phyloP scores from a whole-genome alignment of 2,329 filamentous ascomycete genomes.

The Periconia sp. region DNA sequence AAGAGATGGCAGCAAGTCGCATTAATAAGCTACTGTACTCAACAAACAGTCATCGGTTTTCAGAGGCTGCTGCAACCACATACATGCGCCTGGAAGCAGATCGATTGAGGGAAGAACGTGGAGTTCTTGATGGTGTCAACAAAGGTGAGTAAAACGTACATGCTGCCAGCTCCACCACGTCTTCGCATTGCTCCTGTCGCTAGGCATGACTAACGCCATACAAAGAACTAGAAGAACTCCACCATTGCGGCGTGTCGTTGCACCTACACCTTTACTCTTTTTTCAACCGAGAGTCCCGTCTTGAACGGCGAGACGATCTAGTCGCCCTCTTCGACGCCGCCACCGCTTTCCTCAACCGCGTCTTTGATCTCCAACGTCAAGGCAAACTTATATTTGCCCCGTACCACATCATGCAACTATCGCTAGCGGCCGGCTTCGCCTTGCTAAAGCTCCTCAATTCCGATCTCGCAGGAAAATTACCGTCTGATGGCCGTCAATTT shows the following conservation, averaged over 20 bases:
- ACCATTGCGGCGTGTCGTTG: constrained; percentile 74
- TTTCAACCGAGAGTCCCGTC: constrained; percentile 76
- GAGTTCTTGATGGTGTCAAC: constrained; percentile 40
- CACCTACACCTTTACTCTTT: constrained; percentile 81
- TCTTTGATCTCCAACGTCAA: constrained; percentile 60
- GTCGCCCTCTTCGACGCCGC: constrained; percentile 77
- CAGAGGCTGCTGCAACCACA: constrained; percentile 35
- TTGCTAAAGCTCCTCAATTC: constrained; percentile 78
- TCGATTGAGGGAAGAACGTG: constrained; percentile 42
- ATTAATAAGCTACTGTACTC: constrained; percentile 47
- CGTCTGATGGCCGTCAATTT: constrained; percentile 70
- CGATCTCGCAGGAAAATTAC: constrained; percentile 69
- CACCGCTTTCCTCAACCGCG: constrained; percentile 68
- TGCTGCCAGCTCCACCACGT: neutral
- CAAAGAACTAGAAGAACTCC: constrained; percentile 59
- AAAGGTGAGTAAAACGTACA: constrained; percentile 26
- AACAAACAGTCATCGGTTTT: constrained; percentile 37
- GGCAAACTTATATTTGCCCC: constrained; percentile 70
- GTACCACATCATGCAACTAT: constrained; percentile 84
- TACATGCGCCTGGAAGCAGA: constrained; percentile 45
- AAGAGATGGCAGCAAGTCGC: constrained; percentile 46
- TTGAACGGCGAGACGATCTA: constrained; percentile 65
- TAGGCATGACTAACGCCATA: constrained; percentile 50
- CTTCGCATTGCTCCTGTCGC: neutral
- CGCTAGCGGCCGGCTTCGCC: constrained; percentile 79